A percentile compares a stretch with the other conserved stretches of the same genome.
Conservation (phyloP, 2,329 filamentous ascomycete species). For the Claviceps cyperi region DNA sequence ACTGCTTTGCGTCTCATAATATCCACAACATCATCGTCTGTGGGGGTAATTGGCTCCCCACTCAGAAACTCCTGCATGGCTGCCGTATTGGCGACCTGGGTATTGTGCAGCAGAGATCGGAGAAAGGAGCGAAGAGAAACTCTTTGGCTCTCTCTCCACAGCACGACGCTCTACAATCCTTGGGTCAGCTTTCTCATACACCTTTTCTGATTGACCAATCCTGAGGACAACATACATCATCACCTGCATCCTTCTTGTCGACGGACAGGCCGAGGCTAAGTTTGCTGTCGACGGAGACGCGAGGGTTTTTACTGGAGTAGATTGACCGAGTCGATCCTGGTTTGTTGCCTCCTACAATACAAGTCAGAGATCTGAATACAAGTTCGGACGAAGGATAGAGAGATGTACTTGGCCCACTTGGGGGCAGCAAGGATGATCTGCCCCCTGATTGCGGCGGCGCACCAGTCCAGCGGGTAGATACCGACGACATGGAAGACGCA, state of each 20-base stretch:
- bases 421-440: constrained; percentile 15
- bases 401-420: constrained; percentile 8
- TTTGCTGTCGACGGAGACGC: constrained; percentile 18
- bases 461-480: constrained; percentile 51
- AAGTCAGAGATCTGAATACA: neutral
- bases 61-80: constrained; percentile 77
- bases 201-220: neutral
- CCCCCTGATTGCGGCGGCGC: constrained; percentile 11
- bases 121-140: constrained; percentile 85
- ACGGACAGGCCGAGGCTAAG: constrained; percentile 11
- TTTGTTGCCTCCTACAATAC: neutral
- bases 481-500: constrained; percentile 65
- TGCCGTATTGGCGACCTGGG: constrained; percentile 67
- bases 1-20: constrained; percentile 66
- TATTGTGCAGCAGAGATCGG: constrained; percentile 72
- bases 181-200: constrained; percentile 12
- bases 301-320: constrained; percentile 17
- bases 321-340: constrained; percentile 17
- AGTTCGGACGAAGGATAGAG: neutral
- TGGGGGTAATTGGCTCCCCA: constrained; percentile 54
- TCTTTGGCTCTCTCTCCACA: constrained; percentile 80
- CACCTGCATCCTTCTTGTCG: constrained; percentile 9
- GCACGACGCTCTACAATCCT: constrained; percentile 32
- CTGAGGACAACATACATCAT: constrained; percentile 11
- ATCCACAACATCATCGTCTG: constrained; percentile 72